Conservation (phyloP, 192 early-diverging fungal genomes). For the Backusella circina region DNA sequence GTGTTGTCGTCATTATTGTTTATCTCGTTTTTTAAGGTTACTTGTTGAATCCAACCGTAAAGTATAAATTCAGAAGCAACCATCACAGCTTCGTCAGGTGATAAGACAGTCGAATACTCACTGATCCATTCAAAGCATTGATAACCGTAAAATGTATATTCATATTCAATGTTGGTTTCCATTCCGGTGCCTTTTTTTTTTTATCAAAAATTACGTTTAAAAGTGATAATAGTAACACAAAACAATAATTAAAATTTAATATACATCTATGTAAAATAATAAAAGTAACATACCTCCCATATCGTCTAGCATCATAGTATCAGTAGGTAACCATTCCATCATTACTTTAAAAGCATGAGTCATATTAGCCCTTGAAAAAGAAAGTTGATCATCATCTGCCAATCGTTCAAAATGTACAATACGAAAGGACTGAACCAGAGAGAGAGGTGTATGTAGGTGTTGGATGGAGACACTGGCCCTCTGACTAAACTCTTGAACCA, state of each 20-base stretch:
- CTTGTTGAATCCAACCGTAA: conserved; percentile 40
- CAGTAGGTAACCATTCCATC: conserved; percentile 39
- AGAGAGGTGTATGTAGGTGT: conserved; percentile 12
- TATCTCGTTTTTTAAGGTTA: conserved; percentile 26
- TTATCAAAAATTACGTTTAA: not conserved
- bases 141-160: conserved; percentile 44
- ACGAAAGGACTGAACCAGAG: not conserved
- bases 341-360: conserved; percentile 42
- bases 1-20: not conserved
- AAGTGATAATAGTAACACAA: not conserved
- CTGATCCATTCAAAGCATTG: conserved; percentile 46
- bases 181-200: not conserved
- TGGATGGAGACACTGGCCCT: conserved; percentile 24
- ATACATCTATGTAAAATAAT: not conserved
- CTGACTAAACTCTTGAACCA: conserved; percentile 44
- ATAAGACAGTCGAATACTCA: conserved; percentile 50
- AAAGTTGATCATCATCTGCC: conserved; percentile 38
- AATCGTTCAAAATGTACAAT: conserved; percentile 24
- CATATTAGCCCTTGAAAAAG: conserved; percentile 35
- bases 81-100: conserved; percentile 43
- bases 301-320: conserved; percentile 16
- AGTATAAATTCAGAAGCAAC: conserved; percentile 46
- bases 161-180: conserved; percentile 2
- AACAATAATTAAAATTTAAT: not conserved
- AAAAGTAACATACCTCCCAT: conserved; percentile 12